Conservation (phyloP, 139 green algal species). For the Chlamydomonas sphaeroides region DNA sequence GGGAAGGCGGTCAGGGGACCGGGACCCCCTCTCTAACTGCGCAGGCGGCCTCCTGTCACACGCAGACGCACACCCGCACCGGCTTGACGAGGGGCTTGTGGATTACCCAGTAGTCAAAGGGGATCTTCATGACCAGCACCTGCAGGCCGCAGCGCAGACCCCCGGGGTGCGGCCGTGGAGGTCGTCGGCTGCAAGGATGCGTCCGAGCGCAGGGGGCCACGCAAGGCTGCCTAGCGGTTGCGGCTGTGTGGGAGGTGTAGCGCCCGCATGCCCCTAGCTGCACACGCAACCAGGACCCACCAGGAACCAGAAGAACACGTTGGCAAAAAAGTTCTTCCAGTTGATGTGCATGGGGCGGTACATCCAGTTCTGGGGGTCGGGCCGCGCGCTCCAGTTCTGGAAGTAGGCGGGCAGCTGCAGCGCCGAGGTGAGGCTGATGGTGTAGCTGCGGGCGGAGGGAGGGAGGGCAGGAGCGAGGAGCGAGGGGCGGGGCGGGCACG, state of each 20-base stretch:
- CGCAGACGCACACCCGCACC: too few species aligned
- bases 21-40: too few species aligned
- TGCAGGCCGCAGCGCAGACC: too few species aligned
- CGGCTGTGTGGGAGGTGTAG: too few species aligned
- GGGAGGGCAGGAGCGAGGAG: neutral
- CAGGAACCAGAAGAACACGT: conserved; percentile 70
- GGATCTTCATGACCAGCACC: conserved; percentile 50
- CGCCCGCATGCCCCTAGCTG: too few species aligned
- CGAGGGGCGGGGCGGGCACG: neutral
- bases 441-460: conserved; percentile 3
- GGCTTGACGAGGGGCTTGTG: conserved; percentile 34
- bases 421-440: conserved; percentile 14
- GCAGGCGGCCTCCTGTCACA: too few species aligned
- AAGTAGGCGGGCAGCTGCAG: conserved; percentile 29
- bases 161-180: too few species aligned
- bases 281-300: too few species aligned
- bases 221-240: too few species aligned
- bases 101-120: conserved; percentile 74
- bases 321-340: conserved; percentile 45
- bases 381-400: conserved; percentile 13
- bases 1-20: too few species aligned
- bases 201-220: too few species aligned
- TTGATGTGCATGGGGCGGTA: conserved; percentile 13
- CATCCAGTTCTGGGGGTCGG: conserved; percentile 13
- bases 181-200: too few species aligned